phyloP scores from a whole-genome alignment of 1,284 basidiomycete genomes.

The Leccinum cinnamomeum region DNA sequence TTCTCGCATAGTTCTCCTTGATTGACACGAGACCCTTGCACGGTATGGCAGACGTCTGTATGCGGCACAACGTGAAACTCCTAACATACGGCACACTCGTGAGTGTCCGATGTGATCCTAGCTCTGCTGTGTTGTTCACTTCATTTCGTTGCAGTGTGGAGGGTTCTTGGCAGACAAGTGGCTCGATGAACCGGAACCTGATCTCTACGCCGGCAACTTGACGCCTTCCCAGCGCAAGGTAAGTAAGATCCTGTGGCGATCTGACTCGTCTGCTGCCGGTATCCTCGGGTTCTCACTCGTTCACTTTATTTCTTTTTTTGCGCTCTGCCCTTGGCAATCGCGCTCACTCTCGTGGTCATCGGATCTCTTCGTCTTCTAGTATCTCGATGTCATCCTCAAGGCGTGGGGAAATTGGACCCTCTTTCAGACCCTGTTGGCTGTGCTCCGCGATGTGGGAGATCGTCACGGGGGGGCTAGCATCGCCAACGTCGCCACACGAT shows the following conservation, averaged over 20 bases:
- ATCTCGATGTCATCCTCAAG: constrained; percentile 76
- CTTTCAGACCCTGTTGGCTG: constrained; percentile 64
- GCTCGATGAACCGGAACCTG: constrained; percentile 66
- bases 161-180: constrained; percentile 79
- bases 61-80: constrained; percentile 69
- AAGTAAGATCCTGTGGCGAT: constrained; percentile 14
- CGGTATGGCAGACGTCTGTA: constrained; percentile 74
- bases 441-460: constrained; percentile 64
- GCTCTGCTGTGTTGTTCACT: constrained; percentile 8
- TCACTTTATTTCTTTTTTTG: neutral
- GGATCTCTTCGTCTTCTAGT: constrained; percentile 42
- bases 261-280: neutral
- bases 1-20: constrained; percentile 64
- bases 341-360: neutral
- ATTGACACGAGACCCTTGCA: constrained; percentile 76
- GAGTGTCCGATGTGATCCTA: constrained; percentile 23
- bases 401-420: constrained; percentile 77
- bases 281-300: neutral
- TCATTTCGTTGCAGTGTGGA: constrained; percentile 58
- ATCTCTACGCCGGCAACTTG: constrained; percentile 57
- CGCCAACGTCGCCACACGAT: constrained; percentile 75
- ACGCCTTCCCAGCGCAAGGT: constrained; percentile 84
- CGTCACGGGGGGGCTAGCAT: constrained; percentile 67
- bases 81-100: constrained; percentile 82
- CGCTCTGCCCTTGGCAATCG: neutral